Conservation (phyloP, 1,139 yeast genomes). For the Pneumocystis wakefieldiae region DNA sequence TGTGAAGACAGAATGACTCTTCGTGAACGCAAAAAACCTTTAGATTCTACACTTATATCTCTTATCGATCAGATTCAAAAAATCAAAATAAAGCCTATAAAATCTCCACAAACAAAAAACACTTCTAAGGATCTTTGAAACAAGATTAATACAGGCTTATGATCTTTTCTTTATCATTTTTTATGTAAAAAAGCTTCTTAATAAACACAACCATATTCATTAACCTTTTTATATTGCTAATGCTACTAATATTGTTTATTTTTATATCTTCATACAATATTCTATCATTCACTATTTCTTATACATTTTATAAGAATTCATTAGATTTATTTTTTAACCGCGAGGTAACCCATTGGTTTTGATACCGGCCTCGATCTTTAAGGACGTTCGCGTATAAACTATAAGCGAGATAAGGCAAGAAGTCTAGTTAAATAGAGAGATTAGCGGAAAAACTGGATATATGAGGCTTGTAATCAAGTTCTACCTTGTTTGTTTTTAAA, state of each 20-base stretch:
- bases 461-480: too few species aligned
- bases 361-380: too few species aligned
- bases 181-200: neutral
- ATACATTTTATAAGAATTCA: too few species aligned
- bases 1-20: slow-evolving; percentile 6
- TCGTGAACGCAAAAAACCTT: slow-evolving; percentile 4
- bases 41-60: neutral
- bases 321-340: too few species aligned
- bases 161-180: neutral
- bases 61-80: neutral
- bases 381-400: too few species aligned
- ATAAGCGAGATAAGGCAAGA: too few species aligned
- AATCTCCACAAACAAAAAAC: neutral
- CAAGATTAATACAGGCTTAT: neutral
- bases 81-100: neutral
- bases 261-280: too few species aligned
- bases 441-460: neutral
- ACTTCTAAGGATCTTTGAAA: neutral
- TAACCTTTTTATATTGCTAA: too few species aligned
- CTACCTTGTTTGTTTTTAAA: neutral
- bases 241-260: too few species aligned
- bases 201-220: too few species aligned
- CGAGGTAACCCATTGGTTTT: too few species aligned
- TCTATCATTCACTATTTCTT: too few species aligned
- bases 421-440: neutral